Conservation (phyloP, 1,284 basidiomycete genomes). For the Ganoderma leucocontextum region DNA sequence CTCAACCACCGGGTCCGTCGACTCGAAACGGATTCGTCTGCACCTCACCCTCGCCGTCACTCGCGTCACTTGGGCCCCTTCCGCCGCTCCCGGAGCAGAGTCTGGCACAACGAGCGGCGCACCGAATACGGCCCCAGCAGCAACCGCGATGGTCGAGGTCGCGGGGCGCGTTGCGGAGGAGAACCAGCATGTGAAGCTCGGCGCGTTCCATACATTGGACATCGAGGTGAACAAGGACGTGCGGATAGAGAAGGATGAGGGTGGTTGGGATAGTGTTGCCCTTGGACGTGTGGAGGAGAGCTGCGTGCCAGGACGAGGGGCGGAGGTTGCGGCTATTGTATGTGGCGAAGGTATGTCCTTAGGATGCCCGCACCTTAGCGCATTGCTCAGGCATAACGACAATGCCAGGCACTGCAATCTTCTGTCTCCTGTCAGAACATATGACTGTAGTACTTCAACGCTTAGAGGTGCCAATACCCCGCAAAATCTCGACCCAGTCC, state of each 20-base stretch:
- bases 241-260: slow-evolving; percentile 84
- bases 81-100: slow-evolving; percentile 59
- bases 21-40: slow-evolving; percentile 88
- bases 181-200: slow-evolving; percentile 92
- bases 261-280: slow-evolving; percentile 91
- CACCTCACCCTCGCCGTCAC: slow-evolving; percentile 87
- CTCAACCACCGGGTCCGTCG: slow-evolving; percentile 92
- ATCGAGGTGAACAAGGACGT: slow-evolving; percentile 94
- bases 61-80: slow-evolving; percentile 75
- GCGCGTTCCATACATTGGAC: slow-evolving; percentile 96
- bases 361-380: not conserved
- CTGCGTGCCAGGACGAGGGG: slow-evolving; percentile 90
- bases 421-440: slow-evolving; percentile 95
- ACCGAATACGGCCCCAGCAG: slow-evolving; percentile 41
- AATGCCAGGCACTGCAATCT: slow-evolving; percentile 81
- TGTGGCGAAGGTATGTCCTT: slow-evolving; percentile 80
- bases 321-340: slow-evolving; percentile 96
- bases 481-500: slow-evolving; percentile 87
- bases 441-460: slow-evolving; percentile 96
- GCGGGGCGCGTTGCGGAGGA: slow-evolving; percentile 91
- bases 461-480: slow-evolving; percentile 89
- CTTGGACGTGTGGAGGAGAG: slow-evolving; percentile 86
- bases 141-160: slow-evolving; percentile 82
- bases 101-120: slow-evolving; percentile 49
- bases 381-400: not conserved